Base-by-base conservation (phyloP, 768 basidiomycete species). In the Leccinum sublutescens region DNA sequence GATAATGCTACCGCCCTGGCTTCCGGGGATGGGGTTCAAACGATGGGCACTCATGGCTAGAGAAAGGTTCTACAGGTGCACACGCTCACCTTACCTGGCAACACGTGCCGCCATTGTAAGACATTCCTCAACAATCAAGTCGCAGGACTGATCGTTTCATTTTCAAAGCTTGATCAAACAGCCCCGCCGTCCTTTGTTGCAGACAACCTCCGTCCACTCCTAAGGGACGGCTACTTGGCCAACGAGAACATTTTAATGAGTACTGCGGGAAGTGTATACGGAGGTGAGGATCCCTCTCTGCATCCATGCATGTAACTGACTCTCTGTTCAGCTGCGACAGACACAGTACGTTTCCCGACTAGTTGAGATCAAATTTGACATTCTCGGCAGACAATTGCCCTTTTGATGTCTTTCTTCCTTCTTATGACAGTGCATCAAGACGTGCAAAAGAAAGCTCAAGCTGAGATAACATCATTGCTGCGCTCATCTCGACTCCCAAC, bases 21-120 rank as follows among this genome's bases (percentile, higher is more conserved):
- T 81, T 54, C 78, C 80, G 21, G 75, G 78, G 4, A 76, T 74
- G 40, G 68, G 63, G 1, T 81, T 79, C 70, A 79, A 80, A 61
- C 47, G 53, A 9, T 62, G 60, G 60, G 62, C 62, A 25, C 6
- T 4, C 17, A 45, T 40, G 36, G 62, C 62, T n/a, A 61, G 56
- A 29, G 54, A 55, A 27, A 62, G 56, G 52, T 63, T 63, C 27
- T 5, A 55, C 38, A 34, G 29, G 7, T 62, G 60, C 34, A 62
- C 60, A 29, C 59, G 51, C 19, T 51, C 47, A 47, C 55, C 62
- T 12, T 62, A 62, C 38, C 33, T 50, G 17, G 48, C 43, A 23
- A 55, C 59, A 25, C 54, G 59, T 14, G 31, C 54, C 2, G 47
- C 59, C 11, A 59, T 62, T 2, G 62, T 62, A 50, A 52, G 59